Evolutionary conservation across 2,329 filamentous ascomycete species (phyloP), one percentile per base, ranked within the genome.

Genomic region (Knoxdaviesia proteae): DNA sequence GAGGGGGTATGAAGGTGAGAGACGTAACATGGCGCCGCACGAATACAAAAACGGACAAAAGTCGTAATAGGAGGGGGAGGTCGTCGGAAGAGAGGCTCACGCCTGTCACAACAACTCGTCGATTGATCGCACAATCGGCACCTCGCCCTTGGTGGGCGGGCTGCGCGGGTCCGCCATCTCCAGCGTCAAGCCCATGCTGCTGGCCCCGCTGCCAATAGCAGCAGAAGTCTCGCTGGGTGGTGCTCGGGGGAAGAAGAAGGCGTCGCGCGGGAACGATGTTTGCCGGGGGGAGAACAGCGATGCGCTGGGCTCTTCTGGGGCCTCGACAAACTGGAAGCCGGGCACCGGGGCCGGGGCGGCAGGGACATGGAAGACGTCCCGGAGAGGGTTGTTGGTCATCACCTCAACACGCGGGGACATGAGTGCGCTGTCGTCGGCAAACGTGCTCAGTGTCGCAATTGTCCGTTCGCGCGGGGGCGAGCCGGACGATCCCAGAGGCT

Each of bases 41-140:
- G 10, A 41, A 41, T n/a, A 41, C 29, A 11, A 7, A 41, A 29
- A 34, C 7, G 1, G 5, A 41, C 7, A 41, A 35, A 10, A 10
- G 29, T 20, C 29, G 29, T 35, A 33, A 41, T 33, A 32, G 11
- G 20, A 20, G 20, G 8, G 10, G 29, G 34, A 31, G 33, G 33
- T 7, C 11, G 33, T 31, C 3, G n/a, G 29, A 41, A 33, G 11
- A 35, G n/a, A 41, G 11, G 30, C 10, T 32, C 42, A 32, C 40
- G 36, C 29, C 39, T 41, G 42, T 64, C 67, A 86, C 58, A 87
- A 63, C 42, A 84, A 64, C 52, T 86, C 80, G 55, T 83, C 78
- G 52, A 88, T 88, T 45, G 78, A 86, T 44, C 81, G 68, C 42
- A 77, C 74, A 47, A 88, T 86, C 3, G 81, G 79, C 45, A 74